phyloP scores from a whole-genome alignment of 2,329 filamentous ascomycete species.

The Sclerotinia glacialis region DNA sequence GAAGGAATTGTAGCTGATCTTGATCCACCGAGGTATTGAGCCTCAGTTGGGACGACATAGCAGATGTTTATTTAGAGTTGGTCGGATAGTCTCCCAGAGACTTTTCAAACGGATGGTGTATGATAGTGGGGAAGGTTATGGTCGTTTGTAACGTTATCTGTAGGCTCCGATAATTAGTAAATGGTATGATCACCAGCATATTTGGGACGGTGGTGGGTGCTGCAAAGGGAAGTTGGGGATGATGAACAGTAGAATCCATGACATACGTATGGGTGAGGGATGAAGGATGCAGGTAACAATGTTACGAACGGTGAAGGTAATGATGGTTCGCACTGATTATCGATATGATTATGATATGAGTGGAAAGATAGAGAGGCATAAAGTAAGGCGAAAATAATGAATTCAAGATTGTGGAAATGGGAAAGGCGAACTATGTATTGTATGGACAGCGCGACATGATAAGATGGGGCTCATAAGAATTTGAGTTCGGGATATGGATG shows the following conservation, averaged over 20 bases:
- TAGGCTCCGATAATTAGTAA: slow-evolving; percentile 29
- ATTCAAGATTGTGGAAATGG: slow-evolving; percentile 26
- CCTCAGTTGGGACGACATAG: slow-evolving; percentile 31
- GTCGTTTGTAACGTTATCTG: slow-evolving; percentile 25
- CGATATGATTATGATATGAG: slow-evolving; percentile 26
- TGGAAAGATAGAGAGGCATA: slow-evolving; percentile 27
- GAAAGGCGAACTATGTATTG: slow-evolving; percentile 35
- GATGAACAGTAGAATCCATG: slow-evolving; percentile 13
- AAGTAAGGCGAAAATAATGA: slow-evolving; percentile 33
- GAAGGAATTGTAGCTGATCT: slow-evolving; percentile 30
- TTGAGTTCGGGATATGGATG: slow-evolving; percentile 23
- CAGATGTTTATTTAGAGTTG: slow-evolving; percentile 23
- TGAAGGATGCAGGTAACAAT: slow-evolving; percentile 5
- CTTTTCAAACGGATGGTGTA: slow-evolving; percentile 9
- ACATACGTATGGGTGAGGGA: slow-evolving; percentile 22
- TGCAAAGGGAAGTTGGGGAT: background rate
- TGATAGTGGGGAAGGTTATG: slow-evolving; percentile 23
- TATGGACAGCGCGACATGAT: slow-evolving; percentile 24
- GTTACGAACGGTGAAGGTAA: slow-evolving; percentile 23
- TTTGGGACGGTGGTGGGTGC: slow-evolving; percentile 11
- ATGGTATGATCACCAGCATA: slow-evolving; percentile 13
- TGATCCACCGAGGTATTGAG: slow-evolving; percentile 30
- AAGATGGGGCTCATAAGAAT: slow-evolving; percentile 30
- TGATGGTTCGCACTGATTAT: slow-evolving; percentile 24
- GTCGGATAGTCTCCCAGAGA: slow-evolving; percentile 19